Conservation (phyloP, 2,329 filamentous ascomycete species). For the Cercospora beticola region DNA sequence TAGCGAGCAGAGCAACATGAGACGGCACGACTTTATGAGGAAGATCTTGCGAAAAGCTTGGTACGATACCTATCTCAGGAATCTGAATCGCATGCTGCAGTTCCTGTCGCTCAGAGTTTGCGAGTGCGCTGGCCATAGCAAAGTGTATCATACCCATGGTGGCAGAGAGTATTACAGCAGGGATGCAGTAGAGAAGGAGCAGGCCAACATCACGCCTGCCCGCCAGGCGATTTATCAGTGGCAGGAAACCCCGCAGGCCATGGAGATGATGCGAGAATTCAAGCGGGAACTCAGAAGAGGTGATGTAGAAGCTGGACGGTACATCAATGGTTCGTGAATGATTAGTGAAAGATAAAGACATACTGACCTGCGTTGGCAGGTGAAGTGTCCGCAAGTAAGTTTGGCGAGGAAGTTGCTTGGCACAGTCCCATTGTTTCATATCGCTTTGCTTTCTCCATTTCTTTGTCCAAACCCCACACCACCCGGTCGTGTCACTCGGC, state of each 20-base stretch:
- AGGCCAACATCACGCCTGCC: not conserved
- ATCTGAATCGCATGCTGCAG: constrained; percentile 5
- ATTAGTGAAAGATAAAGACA: not conserved
- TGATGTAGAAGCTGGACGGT: not conserved
- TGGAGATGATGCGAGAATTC: constrained; percentile 5
- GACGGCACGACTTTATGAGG: constrained; percentile 1
- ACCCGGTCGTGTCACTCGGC: not conserved
- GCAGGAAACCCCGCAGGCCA: constrained; percentile 1
- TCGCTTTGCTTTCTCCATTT: not conserved
- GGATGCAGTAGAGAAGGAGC: not conserved
- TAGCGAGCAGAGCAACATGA: not conserved
- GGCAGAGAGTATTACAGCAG: not conserved
- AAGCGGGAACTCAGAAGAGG: not conserved
- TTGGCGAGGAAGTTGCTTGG: not conserved
- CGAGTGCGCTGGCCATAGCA: not conserved
- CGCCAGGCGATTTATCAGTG: constrained; percentile 3
- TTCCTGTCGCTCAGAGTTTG: constrained; percentile 1
- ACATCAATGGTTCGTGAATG: not conserved
- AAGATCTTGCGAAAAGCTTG: constrained; percentile 1
- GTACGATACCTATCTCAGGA: constrained; percentile 7
- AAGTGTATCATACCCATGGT: not conserved
- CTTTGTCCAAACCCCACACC: not conserved
- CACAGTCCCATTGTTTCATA: not conserved
- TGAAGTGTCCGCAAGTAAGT: not conserved
- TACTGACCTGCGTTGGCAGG: not conserved